Evolutionary conservation across 1,284 basidiomycete species (phyloP).

Genomic region (Fomitopsis betulina): DNA sequence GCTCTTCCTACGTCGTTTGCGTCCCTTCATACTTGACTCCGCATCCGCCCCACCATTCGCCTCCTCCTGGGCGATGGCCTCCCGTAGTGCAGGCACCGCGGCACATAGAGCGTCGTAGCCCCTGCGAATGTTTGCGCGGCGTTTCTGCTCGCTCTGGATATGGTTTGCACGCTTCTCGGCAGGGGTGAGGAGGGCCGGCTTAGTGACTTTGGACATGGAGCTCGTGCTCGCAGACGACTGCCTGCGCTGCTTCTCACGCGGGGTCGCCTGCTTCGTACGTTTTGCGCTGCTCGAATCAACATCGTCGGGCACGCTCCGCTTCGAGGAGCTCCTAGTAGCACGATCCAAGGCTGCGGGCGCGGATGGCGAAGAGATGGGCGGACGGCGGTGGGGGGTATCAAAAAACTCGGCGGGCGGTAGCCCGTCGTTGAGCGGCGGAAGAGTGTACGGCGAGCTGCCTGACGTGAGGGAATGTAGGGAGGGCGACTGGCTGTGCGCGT

Average conservation of each 20-base stretch:
- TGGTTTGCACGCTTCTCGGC: constrained; percentile 93
- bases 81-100: constrained; percentile 71
- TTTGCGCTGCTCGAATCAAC: constrained; percentile 18
- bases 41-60: constrained; percentile 15
- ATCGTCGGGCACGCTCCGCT: constrained; percentile 16
- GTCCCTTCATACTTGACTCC: constrained; percentile 15
- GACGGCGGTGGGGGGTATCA: constrained; percentile 4
- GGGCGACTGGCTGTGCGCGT: neutral
- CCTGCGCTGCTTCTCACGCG: constrained; percentile 7
- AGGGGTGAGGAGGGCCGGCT: constrained; percentile 31
- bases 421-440: neutral
- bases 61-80: constrained; percentile 69
- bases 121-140: constrained; percentile 84
- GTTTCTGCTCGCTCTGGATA: constrained; percentile 87
- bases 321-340: constrained; percentile 10
- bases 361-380: constrained; percentile 12
- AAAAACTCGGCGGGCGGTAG: neutral
- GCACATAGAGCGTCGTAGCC: constrained; percentile 86
- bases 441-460: neutral
- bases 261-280: constrained; percentile 16
- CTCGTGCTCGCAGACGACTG: constrained; percentile 7
- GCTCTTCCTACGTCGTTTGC: constrained; percentile 18
- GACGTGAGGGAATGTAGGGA: constrained; percentile 1
- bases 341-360: constrained; percentile 13
- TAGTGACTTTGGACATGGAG: constrained; percentile 9